phyloP scores from a whole-genome alignment of 768 basidiomycete genomes.

The Leccinum disarticulatum region DNA sequence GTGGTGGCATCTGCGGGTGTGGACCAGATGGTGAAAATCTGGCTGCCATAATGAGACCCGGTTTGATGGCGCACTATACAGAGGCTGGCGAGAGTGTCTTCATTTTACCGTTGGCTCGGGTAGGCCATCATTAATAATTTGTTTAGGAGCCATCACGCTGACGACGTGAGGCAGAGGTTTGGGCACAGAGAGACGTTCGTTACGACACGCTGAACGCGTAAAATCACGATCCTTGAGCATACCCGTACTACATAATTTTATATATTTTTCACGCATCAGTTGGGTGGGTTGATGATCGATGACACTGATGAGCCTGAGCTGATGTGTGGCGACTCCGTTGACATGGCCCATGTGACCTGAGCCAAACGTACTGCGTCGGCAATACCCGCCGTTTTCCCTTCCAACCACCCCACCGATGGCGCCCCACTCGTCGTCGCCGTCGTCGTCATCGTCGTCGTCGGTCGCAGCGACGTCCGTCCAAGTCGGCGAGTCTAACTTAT shows the following conservation, averaged over 20 bases:
- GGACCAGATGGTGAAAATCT: slow-evolving; percentile 66
- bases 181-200: slow-evolving; percentile 17
- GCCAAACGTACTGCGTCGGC: slow-evolving; percentile 22
- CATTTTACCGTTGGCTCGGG: slow-evolving; percentile 16
- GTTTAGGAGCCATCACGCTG: slow-evolving; percentile 1
- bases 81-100: slow-evolving; percentile 15
- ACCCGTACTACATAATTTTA: slow-evolving; percentile 36
- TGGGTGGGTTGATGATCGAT: neutral
- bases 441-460: slow-evolving; percentile 53
- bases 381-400: slow-evolving; percentile 31
- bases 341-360: slow-evolving; percentile 24
- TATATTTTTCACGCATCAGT: slow-evolving; percentile 15
- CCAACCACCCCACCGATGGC: slow-evolving; percentile 56
- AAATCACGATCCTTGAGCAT: slow-evolving; percentile 36
- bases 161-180: slow-evolving; percentile 7
- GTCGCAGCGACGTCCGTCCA: slow-evolving; percentile 82
- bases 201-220: slow-evolving; percentile 27
- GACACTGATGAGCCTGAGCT: no score
- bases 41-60: slow-evolving; percentile 47
- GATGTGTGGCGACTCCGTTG: slow-evolving; percentile 3
- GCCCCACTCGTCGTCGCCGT: slow-evolving; percentile 64
- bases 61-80: slow-evolving; percentile 8
- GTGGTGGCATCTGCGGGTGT: slow-evolving; percentile 69
- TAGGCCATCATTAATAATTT: slow-evolving; percentile 10
- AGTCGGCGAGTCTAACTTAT: slow-evolving; percentile 70